phyloP scores from a whole-genome alignment of 176 grass and related monocot species.

The Dactylis glomerata region DNA sequence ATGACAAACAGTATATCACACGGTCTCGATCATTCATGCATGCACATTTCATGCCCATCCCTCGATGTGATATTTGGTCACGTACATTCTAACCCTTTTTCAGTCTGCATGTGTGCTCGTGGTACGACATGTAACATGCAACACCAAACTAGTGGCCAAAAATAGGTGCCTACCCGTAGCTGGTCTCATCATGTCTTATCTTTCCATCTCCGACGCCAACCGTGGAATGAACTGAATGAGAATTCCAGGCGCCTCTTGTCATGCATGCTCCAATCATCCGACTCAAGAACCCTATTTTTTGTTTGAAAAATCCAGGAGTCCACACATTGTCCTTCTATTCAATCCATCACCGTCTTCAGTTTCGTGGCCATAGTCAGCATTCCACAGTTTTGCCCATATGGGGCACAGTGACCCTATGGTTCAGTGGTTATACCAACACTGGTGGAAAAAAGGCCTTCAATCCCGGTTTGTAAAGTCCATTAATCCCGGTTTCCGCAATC shows the following conservation, averaged over 20 bases:
- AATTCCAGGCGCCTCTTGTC: neutral
- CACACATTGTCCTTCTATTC: neutral
- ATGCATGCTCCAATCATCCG: conserved; percentile 15
- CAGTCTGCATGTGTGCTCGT: neutral
- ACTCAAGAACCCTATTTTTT: neutral
- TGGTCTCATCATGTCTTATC: neutral
- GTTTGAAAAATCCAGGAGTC: neutral
- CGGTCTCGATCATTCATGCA: neutral
- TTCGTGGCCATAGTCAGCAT: neutral
- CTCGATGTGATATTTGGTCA: neutral
- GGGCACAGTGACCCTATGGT: conserved; percentile 26
- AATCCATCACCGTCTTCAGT: neutral
- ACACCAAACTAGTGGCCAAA: neutral
- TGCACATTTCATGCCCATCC: conserved; percentile 2
- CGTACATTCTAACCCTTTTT: neutral
- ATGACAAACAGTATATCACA: neutral
- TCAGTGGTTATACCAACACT: conserved; percentile 41
- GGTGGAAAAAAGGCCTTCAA: no score
- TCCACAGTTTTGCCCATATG: conserved; percentile 36
- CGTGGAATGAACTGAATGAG: neutral
- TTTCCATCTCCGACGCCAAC: neutral
- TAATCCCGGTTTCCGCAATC: no score
- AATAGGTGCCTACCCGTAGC: neutral
- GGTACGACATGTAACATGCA: conserved; percentile 23
- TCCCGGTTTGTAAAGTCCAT: no score